Conservation (phyloP, 176 grass and related monocot genomes). For the Zea mays region Zm-B73-REFERENCE-NAM-5.0 NC_050100.1:65493001-65493500, state of each 20-base stretch:
- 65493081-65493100: conserved; percentile 33
- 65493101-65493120: conserved; percentile 45
- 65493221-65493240: conserved; percentile 74
- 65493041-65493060: conserved; percentile 33
- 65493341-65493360: conserved; percentile 60
- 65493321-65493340: conserved; percentile 52
- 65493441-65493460: conserved; percentile 53
- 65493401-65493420: conserved; percentile 54
- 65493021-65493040: conserved; percentile 54
- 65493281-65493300: conserved; percentile 54
- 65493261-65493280: conserved; percentile 67
- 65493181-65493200: conserved; percentile 61
- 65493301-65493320: conserved; percentile 82
- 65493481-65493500: not conserved
- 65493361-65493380: conserved; percentile 47
- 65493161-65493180: conserved; percentile 67
- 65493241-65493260: conserved; percentile 90
- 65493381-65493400: conserved; percentile 62
- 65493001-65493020: conserved; percentile 84
- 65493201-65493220: conserved; percentile 56
- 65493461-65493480: not conserved
- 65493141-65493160: conserved; percentile 56
- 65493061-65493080: not conserved
- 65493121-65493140: conserved; percentile 58
- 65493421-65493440: conserved; percentile 59